Percentiles rank a stretch among this genome's conserved stretches.
phyloP scores from a whole-genome alignment of 2,329 filamentous ascomycete genomes.

The Alternaria brassicicola region DNA sequence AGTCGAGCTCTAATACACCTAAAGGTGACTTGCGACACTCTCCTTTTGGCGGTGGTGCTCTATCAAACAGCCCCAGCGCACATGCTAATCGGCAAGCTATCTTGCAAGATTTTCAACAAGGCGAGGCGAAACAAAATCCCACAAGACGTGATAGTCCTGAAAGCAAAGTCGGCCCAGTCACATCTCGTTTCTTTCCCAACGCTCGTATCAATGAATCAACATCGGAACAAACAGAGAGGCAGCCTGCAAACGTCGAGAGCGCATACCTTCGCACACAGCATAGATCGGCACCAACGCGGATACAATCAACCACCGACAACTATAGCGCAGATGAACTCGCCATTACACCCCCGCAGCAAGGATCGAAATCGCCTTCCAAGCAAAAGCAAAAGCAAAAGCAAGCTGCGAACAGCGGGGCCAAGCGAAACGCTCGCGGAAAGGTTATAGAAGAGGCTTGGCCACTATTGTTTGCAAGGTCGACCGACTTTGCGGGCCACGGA shows the following conservation, averaged over 20 bases:
- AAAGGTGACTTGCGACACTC: neutral
- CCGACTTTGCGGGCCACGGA: conserved; percentile 6
- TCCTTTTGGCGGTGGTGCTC: conserved; percentile 2
- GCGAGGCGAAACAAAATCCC: neutral
- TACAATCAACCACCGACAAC: neutral
- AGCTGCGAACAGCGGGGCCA: neutral
- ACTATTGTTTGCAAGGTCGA: conserved; percentile 27
- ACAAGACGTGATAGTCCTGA: neutral
- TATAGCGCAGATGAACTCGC: conserved; percentile 30
- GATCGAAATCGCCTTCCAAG: conserved; percentile 2
- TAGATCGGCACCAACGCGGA: conserved; percentile 4
- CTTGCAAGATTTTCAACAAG: conserved; percentile 21
- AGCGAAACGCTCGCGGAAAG: neutral
- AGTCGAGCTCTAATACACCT: neutral
- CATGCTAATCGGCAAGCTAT: conserved; percentile 6
- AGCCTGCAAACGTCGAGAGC: neutral
- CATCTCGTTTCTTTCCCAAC: conserved; percentile 21
- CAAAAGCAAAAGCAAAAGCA: conserved; percentile 1
- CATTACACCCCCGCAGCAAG: neutral
- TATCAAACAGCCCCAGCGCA: neutral
- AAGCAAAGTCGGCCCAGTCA: neutral
- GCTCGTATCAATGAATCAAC: conserved; percentile 35
- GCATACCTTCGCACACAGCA: conserved; percentile 22
- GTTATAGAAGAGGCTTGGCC: conserved; percentile 13
- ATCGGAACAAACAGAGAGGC: neutral